Evolutionary conservation across 352 stramenopile genomes (phyloP).

Genomic region (Phytopythium chamaehyphon): DNA sequence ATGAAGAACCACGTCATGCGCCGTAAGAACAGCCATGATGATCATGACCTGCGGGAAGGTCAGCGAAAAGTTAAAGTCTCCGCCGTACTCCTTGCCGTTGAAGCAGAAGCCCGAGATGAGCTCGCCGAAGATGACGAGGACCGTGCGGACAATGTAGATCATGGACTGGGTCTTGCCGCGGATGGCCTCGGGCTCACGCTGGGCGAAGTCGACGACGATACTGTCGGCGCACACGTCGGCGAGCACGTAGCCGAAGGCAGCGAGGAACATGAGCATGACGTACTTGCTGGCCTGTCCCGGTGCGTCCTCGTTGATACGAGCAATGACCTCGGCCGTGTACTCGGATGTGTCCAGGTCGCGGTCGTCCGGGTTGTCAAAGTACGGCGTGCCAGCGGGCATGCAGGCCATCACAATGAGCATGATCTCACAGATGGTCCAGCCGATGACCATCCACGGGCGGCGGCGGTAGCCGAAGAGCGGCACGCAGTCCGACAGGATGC

Average conservation of each 20-base stretch:
- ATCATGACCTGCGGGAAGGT: slow-evolving; percentile 43
- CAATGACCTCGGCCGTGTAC: slow-evolving; percentile 21
- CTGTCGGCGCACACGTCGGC: slow-evolving; percentile 40
- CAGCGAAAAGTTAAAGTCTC: slow-evolving; percentile 38
- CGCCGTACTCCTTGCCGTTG: slow-evolving; percentile 28
- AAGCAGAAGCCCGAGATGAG: slow-evolving; percentile 41
- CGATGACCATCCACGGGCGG: slow-evolving; percentile 52
- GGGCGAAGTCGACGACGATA: slow-evolving; percentile 51
- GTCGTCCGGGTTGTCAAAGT: slow-evolving; percentile 37
- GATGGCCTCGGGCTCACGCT: slow-evolving; percentile 47
- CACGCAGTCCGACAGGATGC: slow-evolving; percentile 20
- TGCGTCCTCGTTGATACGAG: slow-evolving; percentile 31
- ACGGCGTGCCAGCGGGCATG: slow-evolving; percentile 36
- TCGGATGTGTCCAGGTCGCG: slow-evolving; percentile 17
- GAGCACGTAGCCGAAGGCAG: slow-evolving; percentile 31
- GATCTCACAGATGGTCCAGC: slow-evolving; percentile 39
- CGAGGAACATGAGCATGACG: slow-evolving; percentile 53
- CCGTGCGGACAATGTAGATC: slow-evolving; percentile 45
- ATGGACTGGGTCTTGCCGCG: slow-evolving; percentile 48
- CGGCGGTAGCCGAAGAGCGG: slow-evolving; percentile 53
- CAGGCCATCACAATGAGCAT: slow-evolving; percentile 49
- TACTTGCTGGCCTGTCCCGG: slow-evolving; percentile 34
- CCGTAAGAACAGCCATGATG: slow-evolving; percentile 28
- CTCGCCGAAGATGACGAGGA: slow-evolving; percentile 38
- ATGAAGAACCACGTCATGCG: slow-evolving; percentile 48